phyloP scores from a whole-genome alignment of 2,329 filamentous ascomycete species.

The Aurifilum marmelostoma region DNA sequence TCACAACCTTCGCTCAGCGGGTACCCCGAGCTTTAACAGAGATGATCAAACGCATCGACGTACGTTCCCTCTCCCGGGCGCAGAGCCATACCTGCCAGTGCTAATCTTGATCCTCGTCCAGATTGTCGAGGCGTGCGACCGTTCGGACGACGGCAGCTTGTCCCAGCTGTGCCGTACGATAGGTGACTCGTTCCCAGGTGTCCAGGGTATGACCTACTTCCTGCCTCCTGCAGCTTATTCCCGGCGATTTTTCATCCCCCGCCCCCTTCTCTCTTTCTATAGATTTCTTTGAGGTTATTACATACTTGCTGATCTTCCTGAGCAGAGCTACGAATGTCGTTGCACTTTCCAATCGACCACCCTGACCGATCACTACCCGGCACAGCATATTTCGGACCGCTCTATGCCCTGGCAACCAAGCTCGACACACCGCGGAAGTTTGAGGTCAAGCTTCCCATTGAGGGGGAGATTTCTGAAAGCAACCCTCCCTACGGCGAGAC shows the following conservation, averaged over 20 bases:
- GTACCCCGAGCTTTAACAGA: neutral
- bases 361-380: neutral
- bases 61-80: neutral
- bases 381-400: neutral
- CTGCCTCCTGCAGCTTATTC: no score
- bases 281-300: no score
- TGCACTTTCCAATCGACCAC: slow-evolving; percentile 3
- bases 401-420: neutral
- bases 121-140: neutral
- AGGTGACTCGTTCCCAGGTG: neutral
- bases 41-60: slow-evolving; percentile 6
- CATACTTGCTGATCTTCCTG: no score
- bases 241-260: neutral
- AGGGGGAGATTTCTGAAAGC: no score
- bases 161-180: neutral
- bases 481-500: neutral
- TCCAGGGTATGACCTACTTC: slow-evolving; percentile 7
- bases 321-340: slow-evolving; percentile 16
- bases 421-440: slow-evolving; percentile 10
- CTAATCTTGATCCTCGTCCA: neutral
- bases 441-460: slow-evolving; percentile 7
- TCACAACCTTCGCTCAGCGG: neutral
- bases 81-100: neutral
- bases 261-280: neutral
- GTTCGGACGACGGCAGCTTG: neutral